Evolutionary conservation across 2,329 filamentous ascomycete genomes (phyloP).

Genomic region (Cladophialophora carrionii): DNA sequence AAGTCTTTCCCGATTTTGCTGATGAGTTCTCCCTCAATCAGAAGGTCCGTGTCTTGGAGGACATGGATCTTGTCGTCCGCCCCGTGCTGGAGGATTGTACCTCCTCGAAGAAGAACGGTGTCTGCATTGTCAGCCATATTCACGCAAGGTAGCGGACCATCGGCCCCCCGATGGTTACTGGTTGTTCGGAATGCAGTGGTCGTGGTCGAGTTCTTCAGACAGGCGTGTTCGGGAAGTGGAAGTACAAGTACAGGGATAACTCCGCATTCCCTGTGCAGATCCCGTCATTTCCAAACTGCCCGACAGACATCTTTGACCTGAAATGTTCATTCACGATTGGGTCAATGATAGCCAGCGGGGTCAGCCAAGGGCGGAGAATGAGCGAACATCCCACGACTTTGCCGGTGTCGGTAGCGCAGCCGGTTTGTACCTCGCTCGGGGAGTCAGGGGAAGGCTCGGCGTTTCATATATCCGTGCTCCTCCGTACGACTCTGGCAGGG

Average conservation of each 20-base stretch:
- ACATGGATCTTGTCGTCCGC: slow-evolving; percentile 1
- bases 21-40: slow-evolving; percentile 11
- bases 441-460: too few relatives aligned
- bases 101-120: slow-evolving; percentile 1
- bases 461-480: too few relatives aligned
- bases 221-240: too few relatives aligned
- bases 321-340: background rate
- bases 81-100: slow-evolving; percentile 13
- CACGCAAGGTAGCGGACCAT: background rate
- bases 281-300: background rate
- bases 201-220: background rate
- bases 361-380: background rate
- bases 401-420: background rate
- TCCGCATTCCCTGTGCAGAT: background rate
- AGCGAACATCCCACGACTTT: background rate
- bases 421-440: too few relatives aligned
- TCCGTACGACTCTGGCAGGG: background rate
- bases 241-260: background rate
- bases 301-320: background rate
- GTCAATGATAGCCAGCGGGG: background rate
- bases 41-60: slow-evolving; percentile 8
- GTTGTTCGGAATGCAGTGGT: background rate
- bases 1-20: slow-evolving; percentile 8
- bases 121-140: background rate
- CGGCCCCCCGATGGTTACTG: background rate